Evolutionary conservation across 2,329 filamentous ascomycete genomes (phyloP).

Genomic region (Colletotrichum sp.): DNA sequence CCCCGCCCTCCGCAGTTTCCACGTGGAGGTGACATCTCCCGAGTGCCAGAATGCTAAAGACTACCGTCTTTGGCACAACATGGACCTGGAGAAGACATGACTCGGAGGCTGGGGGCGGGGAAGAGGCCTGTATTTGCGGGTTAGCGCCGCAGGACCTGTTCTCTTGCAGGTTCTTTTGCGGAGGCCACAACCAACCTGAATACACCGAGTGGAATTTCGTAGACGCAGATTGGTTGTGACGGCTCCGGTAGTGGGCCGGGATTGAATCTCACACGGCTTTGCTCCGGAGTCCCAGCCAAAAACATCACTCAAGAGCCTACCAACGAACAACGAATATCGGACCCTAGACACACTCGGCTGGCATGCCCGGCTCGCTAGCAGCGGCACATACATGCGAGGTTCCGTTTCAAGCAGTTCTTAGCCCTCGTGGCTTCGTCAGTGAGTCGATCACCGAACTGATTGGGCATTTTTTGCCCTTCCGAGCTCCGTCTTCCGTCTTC

Average conservation of each 20-base stretch:
- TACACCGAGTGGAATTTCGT: background rate
- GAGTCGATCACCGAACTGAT: background rate
- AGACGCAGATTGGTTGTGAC: background rate
- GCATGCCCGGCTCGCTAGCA: background rate
- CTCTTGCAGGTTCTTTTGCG: background rate
- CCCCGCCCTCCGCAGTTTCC: slow-evolving; percentile 14
- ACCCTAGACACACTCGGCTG: background rate
- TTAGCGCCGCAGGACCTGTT: background rate
- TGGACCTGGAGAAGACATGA: background rate
- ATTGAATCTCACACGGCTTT: background rate
- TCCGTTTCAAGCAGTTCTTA: background rate
- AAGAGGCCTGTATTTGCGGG: background rate
- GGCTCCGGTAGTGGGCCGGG: background rate
- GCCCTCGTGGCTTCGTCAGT: background rate
- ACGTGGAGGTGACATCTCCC: background rate
- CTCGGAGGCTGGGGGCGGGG: background rate
- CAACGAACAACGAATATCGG: background rate
- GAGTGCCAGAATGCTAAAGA: background rate
- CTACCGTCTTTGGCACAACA: background rate
- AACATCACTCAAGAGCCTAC: background rate
- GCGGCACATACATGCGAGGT: background rate
- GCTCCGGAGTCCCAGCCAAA: background rate
- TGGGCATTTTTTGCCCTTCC: background rate
- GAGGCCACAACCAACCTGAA: background rate
- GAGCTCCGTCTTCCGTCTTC: background rate